Evolutionary conservation across 148 eudicot genomes (phyloP).

Genomic region (Spergularia bocconei): DNA sequence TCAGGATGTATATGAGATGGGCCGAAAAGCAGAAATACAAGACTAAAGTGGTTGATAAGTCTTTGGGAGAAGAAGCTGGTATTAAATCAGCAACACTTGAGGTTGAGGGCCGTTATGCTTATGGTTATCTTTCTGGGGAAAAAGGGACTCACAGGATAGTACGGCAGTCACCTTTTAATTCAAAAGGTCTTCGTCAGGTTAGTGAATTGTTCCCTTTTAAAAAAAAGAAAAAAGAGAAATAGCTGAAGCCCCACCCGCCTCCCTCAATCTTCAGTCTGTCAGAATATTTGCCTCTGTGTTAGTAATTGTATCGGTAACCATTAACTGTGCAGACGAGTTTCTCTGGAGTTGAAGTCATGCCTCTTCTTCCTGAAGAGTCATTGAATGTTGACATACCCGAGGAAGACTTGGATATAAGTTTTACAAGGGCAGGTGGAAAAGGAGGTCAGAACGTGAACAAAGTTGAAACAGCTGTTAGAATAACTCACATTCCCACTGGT

Average conservation of each 20-base stretch:
- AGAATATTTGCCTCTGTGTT: neutral
- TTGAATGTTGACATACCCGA: constrained; percentile 85
- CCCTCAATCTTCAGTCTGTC: neutral
- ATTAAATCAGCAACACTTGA: constrained; percentile 94
- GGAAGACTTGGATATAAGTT: constrained; percentile 79
- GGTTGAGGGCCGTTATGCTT: constrained; percentile 90
- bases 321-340: constrained; percentile 72
- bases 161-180: constrained; percentile 86
- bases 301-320: neutral
- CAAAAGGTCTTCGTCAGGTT: constrained; percentile 99
- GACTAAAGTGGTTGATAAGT: constrained; percentile 83
- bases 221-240: no score
- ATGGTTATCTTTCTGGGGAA: constrained; percentile 94
- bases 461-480: constrained; percentile 96
- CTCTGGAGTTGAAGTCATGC: constrained; percentile 96
- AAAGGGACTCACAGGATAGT: constrained; percentile 96
- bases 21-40: constrained; percentile 91
- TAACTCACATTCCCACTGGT: constrained; percentile 94
- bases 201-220: neutral
- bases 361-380: constrained; percentile 93
- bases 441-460: constrained; percentile 99
- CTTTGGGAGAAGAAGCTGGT: constrained; percentile 96
- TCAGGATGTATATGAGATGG: constrained; percentile 98
- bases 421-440: constrained; percentile 85
- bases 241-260: no score